phyloP scores from a whole-genome alignment of 116 monocot genomes.

The Iris pallida region DNA sequence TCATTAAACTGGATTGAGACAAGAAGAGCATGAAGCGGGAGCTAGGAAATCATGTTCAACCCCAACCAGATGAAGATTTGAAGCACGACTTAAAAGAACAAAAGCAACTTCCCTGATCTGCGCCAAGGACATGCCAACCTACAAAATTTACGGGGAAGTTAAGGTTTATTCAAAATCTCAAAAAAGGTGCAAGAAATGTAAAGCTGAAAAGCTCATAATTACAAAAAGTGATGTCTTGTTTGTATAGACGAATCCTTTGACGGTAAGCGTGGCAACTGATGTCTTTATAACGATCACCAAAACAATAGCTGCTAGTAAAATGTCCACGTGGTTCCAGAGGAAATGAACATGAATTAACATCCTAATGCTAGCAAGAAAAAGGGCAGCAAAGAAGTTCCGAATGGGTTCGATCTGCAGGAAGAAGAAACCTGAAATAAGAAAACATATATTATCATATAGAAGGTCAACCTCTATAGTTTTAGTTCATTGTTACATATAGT shows the following conservation, averaged over 20 bases:
- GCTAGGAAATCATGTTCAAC: constrained; percentile 14
- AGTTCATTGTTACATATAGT: no score
- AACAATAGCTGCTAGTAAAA: constrained; percentile 80
- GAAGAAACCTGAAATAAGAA: constrained; percentile 44
- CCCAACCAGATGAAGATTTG: constrained; percentile 91
- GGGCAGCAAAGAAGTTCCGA: constrained; percentile 90
- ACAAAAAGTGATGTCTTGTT: constrained; percentile 91
- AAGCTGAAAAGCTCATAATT: constrained; percentile 14
- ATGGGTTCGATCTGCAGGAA: constrained; percentile 96
- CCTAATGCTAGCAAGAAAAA: constrained; percentile 94
- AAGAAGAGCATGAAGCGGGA: no score
- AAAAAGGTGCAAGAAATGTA: not conserved
- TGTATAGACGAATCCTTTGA: constrained; percentile 86
- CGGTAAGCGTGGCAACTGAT: constrained; percentile 53
- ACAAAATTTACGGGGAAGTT: not conserved
- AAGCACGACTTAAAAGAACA: constrained; percentile 94
- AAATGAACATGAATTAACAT: constrained; percentile 97
- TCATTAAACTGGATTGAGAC: no score
- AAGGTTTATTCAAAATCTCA: not conserved
- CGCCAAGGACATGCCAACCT: constrained; percentile 95
- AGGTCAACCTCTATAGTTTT: no score
- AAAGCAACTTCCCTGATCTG: constrained; percentile 97
- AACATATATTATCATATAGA: constrained; percentile 11
- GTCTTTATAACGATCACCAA: constrained; percentile 87
- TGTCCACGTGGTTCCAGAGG: constrained; percentile 96